Conservation (phyloP, 2,329 filamentous ascomycete species). For the Stemphylium vesicarium region DNA sequence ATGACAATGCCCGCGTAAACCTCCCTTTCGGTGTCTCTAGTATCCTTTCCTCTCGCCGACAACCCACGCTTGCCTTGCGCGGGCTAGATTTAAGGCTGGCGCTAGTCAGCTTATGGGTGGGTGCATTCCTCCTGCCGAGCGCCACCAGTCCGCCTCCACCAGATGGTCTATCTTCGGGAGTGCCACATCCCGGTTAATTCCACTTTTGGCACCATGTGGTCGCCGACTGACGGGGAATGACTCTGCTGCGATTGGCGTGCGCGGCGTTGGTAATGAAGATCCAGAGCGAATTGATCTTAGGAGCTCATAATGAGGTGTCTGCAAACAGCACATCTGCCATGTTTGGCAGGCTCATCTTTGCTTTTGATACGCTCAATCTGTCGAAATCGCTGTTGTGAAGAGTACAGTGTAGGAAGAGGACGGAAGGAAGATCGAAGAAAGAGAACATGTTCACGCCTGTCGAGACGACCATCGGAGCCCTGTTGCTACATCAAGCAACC, state of each 20-base stretch:
- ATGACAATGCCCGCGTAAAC: constrained; percentile 4
- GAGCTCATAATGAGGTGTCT: constrained; percentile 3
- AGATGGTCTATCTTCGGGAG: constrained; percentile 1
- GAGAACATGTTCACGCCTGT: constrained; percentile 59
- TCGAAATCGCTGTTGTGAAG: not conserved
- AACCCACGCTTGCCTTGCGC: constrained; percentile 18
- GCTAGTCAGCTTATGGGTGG: constrained; percentile 17
- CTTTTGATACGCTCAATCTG: not conserved
- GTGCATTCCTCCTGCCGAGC: constrained; percentile 16
- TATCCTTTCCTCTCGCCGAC: constrained; percentile 12
- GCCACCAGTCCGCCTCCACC: constrained; percentile 15
- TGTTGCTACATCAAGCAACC: constrained; percentile 59
- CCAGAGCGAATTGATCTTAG: constrained; percentile 1
- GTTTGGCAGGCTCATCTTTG: too few species aligned
- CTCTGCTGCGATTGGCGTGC: constrained; percentile 19
- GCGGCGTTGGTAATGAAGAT: constrained; percentile 13
- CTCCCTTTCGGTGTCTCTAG: not conserved
- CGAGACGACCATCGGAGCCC: constrained; percentile 58
- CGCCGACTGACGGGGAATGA: constrained; percentile 23
- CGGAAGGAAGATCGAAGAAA: not conserved
- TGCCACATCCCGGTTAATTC: constrained; percentile 17
- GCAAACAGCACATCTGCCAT: not conserved
- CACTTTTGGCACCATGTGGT: constrained; percentile 17
- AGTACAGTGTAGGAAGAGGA: not conserved
- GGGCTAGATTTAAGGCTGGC: constrained; percentile 17